Evolutionary conservation across 1,139 yeast species (phyloP), one percentile per base, ranked within the genome.

Genomic region (Debaryomyces coudertii): DNA sequence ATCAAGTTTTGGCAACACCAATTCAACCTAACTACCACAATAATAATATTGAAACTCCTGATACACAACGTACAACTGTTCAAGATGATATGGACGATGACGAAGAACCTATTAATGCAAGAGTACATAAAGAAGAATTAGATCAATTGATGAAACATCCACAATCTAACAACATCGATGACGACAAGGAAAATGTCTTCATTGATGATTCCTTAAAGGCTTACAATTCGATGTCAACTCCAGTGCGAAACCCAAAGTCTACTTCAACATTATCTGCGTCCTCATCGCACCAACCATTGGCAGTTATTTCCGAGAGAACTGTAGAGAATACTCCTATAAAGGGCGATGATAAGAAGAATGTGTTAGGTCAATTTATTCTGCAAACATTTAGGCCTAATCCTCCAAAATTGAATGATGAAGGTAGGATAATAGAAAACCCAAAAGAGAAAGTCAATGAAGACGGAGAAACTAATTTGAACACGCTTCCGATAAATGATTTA

Each of bases 1-100:
- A 47, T 40, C 47, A 45, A 44, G 57, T 60, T 11, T 57, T 70
- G 49, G 68, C 72, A 0, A 74, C 79, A 0, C 79, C 79, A 5
- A 64, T 72, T 4, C 76, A 73, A 49, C 58, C 68, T 5, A 47
- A 52, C 12, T 56, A 56, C 30, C 49, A 55, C 27, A 52, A 45
- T 20, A 56, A 58, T 18, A 48, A 56, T 4, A 58, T 59, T 12
- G 78, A 73, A 43, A 75, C 80, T 1, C 80, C 80, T 1, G 80
- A 76, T 49, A 75, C 80, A 16, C 79, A 75, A 53, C 54, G 73
- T 36, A 75, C 80, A 0, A 74, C 79, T 1, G 61, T 74, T 7
- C 77, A 74, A 54, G 76, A 71, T 16, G 76, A 71, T 40, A 77
- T 69, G 25, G 47, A 44, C 23, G 65, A 60, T 48, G 69, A 69